Evolutionary conservation across 768 basidiomycete species (phyloP).

Genomic region (Naematelia encephala): DNA sequence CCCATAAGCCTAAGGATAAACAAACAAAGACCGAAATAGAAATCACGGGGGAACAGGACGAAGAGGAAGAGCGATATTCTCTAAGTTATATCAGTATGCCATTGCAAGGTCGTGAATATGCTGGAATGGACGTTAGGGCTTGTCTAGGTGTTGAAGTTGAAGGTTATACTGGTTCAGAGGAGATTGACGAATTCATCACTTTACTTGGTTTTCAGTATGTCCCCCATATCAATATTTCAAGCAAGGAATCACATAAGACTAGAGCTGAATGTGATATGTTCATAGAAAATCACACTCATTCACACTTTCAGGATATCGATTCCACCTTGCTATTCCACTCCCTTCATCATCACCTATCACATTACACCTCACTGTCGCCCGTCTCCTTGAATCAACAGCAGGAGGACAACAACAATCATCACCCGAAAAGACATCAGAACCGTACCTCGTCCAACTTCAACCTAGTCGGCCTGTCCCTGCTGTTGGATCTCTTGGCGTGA

Average conservation of each 20-base stretch:
- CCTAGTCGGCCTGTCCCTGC: conserved; percentile 31
- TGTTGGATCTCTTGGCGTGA: conserved; percentile 17
- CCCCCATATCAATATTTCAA: no score
- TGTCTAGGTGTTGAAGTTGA: conserved; percentile 26
- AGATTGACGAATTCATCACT: conserved; percentile 28
- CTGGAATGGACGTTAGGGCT: conserved; percentile 25
- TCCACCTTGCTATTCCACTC: conserved; percentile 9
- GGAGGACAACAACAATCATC: conserved; percentile 1
- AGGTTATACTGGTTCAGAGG: conserved; percentile 6
- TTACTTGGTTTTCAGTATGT: conserved; percentile 37
- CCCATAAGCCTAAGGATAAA: neutral
- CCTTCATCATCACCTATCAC: neutral
- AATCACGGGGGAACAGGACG: conserved; percentile 6
- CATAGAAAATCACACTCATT: neutral
- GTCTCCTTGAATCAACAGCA: neutral
- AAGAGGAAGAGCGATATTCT: conserved; percentile 17
- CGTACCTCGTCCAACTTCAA: conserved; percentile 30
- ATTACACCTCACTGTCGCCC: conserved; percentile 13
- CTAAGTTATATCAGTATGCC: conserved; percentile 28
- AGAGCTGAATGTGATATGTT: neutral
- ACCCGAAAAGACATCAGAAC: conserved; percentile 10
- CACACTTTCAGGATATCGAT: neutral
- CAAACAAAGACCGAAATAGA: neutral
- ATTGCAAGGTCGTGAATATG: conserved; percentile 28
- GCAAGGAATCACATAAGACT: neutral